Conservation (phyloP, 176 grass and related monocot species). For the Oryza punctata region DNA sequence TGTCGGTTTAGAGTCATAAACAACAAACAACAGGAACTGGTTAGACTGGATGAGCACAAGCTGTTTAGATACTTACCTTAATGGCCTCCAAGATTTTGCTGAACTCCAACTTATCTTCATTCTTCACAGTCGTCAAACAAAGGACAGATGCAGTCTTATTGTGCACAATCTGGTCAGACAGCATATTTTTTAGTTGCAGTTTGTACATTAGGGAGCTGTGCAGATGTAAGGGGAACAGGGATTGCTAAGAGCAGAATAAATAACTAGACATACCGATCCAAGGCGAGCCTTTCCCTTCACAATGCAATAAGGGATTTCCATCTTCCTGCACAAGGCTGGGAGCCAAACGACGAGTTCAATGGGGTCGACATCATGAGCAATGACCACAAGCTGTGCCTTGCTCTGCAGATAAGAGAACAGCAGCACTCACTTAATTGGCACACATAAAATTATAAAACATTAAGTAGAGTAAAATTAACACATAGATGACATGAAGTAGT, state of each 20-base stretch:
- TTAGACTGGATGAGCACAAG: background rate
- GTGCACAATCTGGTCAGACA: slow-evolving; percentile 23
- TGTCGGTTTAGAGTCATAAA: background rate
- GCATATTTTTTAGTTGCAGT: background rate
- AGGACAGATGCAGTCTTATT: slow-evolving; percentile 26
- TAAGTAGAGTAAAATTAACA: background rate
- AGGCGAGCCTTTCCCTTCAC: slow-evolving; percentile 38
- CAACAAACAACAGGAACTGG: background rate
- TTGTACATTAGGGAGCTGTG: background rate
- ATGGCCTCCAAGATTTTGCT: slow-evolving; percentile 38
- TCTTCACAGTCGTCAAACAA: slow-evolving; percentile 40
- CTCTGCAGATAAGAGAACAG: background rate
- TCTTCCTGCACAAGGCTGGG: slow-evolving; percentile 39
- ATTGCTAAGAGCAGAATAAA: background rate
- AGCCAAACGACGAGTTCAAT: slow-evolving; percentile 38
- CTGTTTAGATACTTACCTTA: slow-evolving; percentile 15
- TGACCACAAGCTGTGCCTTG: slow-evolving; percentile 37
- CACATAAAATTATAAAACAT: background rate
- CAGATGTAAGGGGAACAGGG: background rate
- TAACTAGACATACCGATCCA: background rate
- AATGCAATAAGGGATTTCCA: slow-evolving; percentile 37
- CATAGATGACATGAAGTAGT: background rate
- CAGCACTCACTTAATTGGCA: background rate
- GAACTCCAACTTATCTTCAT: slow-evolving; percentile 34
- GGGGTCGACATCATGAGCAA: slow-evolving; percentile 44